Evolutionary conservation across 768 basidiomycete genomes (phyloP).

Genomic region (Mycena metata): DNA sequence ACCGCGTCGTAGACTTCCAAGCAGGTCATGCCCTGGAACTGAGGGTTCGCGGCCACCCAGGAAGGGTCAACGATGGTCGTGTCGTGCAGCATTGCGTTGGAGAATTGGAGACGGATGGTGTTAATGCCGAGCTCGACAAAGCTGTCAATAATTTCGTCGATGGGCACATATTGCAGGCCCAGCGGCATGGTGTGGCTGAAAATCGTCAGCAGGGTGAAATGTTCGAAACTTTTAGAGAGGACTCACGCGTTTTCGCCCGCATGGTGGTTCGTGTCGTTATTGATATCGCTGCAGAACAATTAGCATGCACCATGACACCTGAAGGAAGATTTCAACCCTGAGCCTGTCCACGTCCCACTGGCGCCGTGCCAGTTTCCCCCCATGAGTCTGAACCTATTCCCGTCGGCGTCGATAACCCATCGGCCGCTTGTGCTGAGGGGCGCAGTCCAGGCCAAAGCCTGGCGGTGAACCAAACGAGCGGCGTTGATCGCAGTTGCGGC

Average conservation of each 20-base stretch:
- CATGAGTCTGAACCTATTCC: slow-evolving; percentile 29
- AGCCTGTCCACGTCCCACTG: slow-evolving; percentile 30
- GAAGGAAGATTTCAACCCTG: too few relatives aligned
- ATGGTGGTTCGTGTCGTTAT: slow-evolving; percentile 33
- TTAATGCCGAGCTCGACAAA: slow-evolving; percentile 34
- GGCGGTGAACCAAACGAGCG: slow-evolving; percentile 8
- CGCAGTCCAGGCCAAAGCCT: slow-evolving; percentile 10
- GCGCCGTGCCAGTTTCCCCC: slow-evolving; percentile 33
- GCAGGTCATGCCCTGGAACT: slow-evolving; percentile 35
- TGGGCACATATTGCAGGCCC: slow-evolving; percentile 38
- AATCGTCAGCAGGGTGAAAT: too few relatives aligned
- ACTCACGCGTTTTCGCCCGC: slow-evolving; percentile 22
- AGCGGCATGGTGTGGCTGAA: slow-evolving; percentile 37
- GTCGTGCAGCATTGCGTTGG: slow-evolving; percentile 35
- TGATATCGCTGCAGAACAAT: too few relatives aligned
- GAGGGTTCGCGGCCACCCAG: slow-evolving; percentile 39
- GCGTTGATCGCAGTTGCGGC: neutral
- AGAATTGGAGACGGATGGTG: slow-evolving; percentile 36
- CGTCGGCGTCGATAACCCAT: slow-evolving; percentile 30
- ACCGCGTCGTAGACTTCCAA: slow-evolving; percentile 39
- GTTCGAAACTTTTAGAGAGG: too few relatives aligned
- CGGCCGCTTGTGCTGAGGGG: slow-evolving; percentile 35
- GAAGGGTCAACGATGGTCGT: slow-evolving; percentile 16
- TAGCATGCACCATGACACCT: too few relatives aligned
- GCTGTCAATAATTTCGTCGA: slow-evolving; percentile 36